A percentile compares a stretch with the other conserved stretches of the same genome.
phyloP scores from a whole-genome alignment of 129 eudicot genomes.

The Escallonia rubra region DNA sequence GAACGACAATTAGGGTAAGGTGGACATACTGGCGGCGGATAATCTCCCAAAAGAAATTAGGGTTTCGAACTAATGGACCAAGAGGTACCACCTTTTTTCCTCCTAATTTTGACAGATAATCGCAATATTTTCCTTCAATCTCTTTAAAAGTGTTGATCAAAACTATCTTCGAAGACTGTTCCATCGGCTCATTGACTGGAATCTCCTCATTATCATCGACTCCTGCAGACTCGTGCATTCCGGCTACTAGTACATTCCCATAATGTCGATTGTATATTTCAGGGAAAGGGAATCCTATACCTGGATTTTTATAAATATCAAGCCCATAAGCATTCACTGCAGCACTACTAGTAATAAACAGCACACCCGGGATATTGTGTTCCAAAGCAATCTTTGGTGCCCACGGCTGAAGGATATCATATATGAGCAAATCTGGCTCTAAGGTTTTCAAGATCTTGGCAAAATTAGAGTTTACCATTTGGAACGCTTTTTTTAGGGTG shows the following conservation, averaged over 20 bases:
- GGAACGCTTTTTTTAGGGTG: conserved; percentile 13
- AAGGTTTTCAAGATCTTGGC: conserved; percentile 17
- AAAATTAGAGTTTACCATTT: conserved; percentile 12
- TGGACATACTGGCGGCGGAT: too few species aligned
- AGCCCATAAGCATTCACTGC: not conserved
- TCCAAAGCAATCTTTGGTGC: conserved; percentile 11
- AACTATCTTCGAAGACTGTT: conserved; percentile 6
- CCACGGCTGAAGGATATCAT: conserved; percentile 30
- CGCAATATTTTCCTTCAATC: conserved; percentile 34
- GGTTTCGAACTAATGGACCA: conserved; percentile 28
- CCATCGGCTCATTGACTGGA: not conserved
- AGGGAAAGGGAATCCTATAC: conserved; percentile 17
- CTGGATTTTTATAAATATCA: not conserved
- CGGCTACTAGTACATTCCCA: not conserved
- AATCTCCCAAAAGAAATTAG: too few species aligned
- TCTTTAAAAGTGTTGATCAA: conserved; percentile 18
- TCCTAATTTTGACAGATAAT: conserved; percentile 7
- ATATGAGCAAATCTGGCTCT: conserved; percentile 22
- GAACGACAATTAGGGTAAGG: too few species aligned
- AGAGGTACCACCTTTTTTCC: conserved; percentile 22
- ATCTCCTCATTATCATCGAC: not conserved
- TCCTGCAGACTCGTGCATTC: not conserved
- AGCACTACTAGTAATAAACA: conserved; percentile 9
- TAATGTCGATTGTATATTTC: conserved; percentile 7
- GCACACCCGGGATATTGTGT: conserved; percentile 14